A percentile compares a stretch with the other conserved stretches of the same genome.
phyloP scores from a whole-genome alignment of 108 stramenopile species.

The Nannochloropsis oceanica region DNA sequence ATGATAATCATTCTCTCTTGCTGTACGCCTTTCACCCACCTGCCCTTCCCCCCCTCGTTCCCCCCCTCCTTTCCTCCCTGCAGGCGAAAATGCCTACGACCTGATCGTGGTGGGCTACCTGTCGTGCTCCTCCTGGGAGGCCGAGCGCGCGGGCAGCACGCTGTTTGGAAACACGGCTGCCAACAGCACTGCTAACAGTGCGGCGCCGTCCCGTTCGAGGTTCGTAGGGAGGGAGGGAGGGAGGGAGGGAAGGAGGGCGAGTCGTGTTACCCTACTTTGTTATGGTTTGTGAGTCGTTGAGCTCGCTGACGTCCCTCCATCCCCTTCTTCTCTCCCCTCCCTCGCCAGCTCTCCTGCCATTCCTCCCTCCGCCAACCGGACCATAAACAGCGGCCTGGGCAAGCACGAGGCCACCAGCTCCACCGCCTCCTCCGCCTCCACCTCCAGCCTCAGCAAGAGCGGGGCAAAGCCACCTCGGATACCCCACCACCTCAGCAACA shows the following conservation, averaged over 20 bases:
- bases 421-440: too few species aligned
- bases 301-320: neutral
- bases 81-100: neutral
- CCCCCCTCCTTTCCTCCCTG: neutral
- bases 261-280: neutral
- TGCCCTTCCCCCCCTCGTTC: neutral
- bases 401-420: neutral
- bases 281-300: neutral
- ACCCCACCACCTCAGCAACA: neutral
- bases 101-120: neutral
- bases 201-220: neutral
- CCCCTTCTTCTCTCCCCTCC: neutral
- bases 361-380: neutral
- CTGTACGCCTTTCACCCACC: neutral
- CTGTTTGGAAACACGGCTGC: neutral
- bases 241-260: neutral
- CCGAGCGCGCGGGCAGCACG: neutral
- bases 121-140: neutral
- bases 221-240: too few species aligned
- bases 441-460: neutral
- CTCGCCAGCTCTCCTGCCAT: neutral
- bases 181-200: neutral
- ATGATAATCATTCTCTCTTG: too few species aligned
- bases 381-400: neutral
- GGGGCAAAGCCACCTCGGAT: neutral